Percentiles rank a stretch among this genome's conserved stretches.
These are phyloP conservation scores for Chaetoceros tenuissimus DNA, from an alignment of 108 stramenopile genomes.

Conservation along the genomic window DNA sequence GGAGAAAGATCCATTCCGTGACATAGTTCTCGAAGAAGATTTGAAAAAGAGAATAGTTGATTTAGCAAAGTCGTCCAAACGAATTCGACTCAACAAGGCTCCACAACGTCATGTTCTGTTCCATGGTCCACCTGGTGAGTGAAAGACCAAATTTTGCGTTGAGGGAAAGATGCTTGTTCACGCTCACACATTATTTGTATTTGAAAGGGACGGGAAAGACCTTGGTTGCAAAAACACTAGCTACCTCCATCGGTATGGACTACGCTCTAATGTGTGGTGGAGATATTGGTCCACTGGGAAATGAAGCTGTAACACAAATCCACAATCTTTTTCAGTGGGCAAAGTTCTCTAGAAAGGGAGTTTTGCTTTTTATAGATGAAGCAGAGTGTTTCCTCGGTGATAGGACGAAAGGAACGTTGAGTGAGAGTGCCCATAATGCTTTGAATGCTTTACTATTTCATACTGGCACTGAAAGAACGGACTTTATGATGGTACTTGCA, in stretches of 20 bases:
- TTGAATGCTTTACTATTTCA: constrained; percentile 77
- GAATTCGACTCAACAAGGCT: constrained; percentile 55
- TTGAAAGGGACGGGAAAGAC: constrained; percentile 40
- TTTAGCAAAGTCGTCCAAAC: constrained; percentile 53
- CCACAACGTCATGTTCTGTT: constrained; percentile 70
- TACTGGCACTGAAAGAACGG: constrained; percentile 60
- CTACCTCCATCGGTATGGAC: constrained; percentile 59
- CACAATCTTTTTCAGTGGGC: constrained; percentile 78
- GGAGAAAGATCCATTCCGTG: constrained; percentile 30
- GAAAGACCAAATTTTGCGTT: constrained; percentile 1
- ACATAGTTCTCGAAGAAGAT: constrained; percentile 47
- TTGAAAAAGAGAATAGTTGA: constrained; percentile 55
- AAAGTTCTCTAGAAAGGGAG: constrained; percentile 38
- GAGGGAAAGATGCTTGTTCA: too few relatives aligned
- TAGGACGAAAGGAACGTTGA: constrained; percentile 29
- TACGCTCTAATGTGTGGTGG: constrained; percentile 85
- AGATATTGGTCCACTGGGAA: constrained; percentile 79
- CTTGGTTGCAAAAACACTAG: constrained; percentile 51
- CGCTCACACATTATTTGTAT: too few relatives aligned
- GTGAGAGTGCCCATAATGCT: constrained; percentile 56
- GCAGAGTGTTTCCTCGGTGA: constrained; percentile 76
- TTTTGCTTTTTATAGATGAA: constrained; percentile 82
- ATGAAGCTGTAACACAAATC: constrained; percentile 74
- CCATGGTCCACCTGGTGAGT: constrained; percentile 67
- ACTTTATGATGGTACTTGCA: constrained; percentile 82